These are phyloP conservation scores for Strobilomyces confusus DNA, from an alignment of 768 basidiomycete species.

Conservation along the genomic window DNA sequence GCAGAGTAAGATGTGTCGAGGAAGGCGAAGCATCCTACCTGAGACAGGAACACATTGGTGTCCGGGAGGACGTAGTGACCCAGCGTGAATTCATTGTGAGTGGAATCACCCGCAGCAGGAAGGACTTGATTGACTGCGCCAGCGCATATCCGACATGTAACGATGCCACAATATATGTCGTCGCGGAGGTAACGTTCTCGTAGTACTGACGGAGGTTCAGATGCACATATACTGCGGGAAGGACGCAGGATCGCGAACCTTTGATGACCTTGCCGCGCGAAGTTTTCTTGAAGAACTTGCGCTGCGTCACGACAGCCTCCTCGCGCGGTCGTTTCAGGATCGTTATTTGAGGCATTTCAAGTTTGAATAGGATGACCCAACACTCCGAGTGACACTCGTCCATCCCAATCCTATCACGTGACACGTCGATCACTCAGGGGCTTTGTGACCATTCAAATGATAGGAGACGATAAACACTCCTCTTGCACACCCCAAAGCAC, in stretches of 20 bases:
- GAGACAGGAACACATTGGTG: constrained; percentile 91
- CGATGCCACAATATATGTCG: constrained; percentile 85
- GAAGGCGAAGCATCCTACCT: constrained; percentile 37
- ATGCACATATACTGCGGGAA: background rate
- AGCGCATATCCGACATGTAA: constrained; percentile 61
- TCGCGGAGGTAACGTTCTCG: constrained; percentile 92
- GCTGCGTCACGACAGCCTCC: constrained; percentile 74
- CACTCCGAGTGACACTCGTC: background rate
- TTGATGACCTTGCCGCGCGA: constrained; percentile 91
- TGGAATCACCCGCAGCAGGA: constrained; percentile 53
- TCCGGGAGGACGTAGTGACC: constrained; percentile 89
- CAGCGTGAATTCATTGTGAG: constrained; percentile 52
- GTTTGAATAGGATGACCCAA: too few relatives aligned
- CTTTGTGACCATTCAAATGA: background rate
- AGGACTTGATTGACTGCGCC: constrained; percentile 41
- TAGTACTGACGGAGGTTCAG: constrained; percentile 50
- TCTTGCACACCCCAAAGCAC: background rate
- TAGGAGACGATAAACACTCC: background rate
- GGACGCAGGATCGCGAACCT: constrained; percentile 42
- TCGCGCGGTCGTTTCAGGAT: constrained; percentile 67
- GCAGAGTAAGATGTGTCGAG: background rate
- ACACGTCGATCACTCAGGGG: background rate
- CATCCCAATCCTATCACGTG: constrained; percentile 9
- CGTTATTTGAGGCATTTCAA: constrained; percentile 55
- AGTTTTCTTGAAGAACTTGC: constrained; percentile 96